Percentiles rank a stretch among this genome's conserved stretches.
These are phyloP conservation scores for Prunus yedoensis DNA, from an alignment of 331 rosid species.

Conservation along the genomic window DNA sequence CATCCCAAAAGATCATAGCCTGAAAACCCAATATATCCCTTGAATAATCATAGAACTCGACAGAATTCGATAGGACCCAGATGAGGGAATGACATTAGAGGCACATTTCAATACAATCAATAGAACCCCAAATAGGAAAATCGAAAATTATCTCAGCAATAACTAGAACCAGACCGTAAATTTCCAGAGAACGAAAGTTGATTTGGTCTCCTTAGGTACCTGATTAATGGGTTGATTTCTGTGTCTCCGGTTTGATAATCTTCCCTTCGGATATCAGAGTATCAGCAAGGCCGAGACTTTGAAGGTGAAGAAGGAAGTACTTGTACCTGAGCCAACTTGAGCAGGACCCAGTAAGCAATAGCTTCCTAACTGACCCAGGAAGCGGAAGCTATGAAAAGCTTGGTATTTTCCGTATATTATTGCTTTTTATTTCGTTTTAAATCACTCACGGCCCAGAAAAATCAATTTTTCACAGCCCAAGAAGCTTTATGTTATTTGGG, in stretches of 20 bases:
- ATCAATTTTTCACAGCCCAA: background rate
- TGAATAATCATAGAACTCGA: background rate
- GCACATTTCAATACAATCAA: background rate
- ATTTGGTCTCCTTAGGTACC: background rate
- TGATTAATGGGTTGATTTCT: slow-evolving; percentile 4
- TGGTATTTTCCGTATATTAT: background rate
- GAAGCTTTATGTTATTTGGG: background rate
- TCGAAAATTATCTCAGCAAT: background rate
- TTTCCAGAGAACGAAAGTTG: background rate
- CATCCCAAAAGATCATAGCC: background rate
- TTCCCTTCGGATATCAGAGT: background rate
- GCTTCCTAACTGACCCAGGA: background rate
- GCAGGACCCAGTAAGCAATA: background rate
- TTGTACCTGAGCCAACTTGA: background rate
- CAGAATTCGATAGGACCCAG: background rate
- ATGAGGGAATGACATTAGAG: background rate
- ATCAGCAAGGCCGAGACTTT: background rate
- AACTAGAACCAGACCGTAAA: background rate
- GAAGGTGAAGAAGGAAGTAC: background rate
- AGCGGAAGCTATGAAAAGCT: no score
- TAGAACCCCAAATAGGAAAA: background rate
- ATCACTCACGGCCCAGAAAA: background rate
- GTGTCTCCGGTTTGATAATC: background rate
- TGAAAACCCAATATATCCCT: background rate
- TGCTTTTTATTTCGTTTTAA: no score